Evolutionary conservation across 1,284 basidiomycete genomes (phyloP).

Genomic region (Sphagnurus paluster): DNA sequence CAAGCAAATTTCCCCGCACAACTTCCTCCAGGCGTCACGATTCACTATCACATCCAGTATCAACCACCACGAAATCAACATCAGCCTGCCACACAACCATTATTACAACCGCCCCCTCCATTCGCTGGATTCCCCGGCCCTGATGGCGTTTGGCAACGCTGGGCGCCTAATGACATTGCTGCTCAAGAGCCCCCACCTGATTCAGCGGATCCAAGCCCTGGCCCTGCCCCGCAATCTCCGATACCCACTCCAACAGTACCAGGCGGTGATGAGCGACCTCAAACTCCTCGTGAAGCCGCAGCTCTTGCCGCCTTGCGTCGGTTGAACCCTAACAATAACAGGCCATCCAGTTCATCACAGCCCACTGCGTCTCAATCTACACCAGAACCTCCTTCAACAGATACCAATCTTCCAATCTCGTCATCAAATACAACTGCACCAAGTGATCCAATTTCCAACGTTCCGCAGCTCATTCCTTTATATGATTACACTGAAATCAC

Average conservation of each 20-base stretch:
- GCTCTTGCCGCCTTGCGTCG: conserved; percentile 45
- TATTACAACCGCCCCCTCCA: conserved; percentile 42
- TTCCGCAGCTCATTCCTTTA: conserved; percentile 56
- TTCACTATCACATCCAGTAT: conserved; percentile 62
- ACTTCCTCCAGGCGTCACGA: conserved; percentile 37
- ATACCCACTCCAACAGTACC: conserved; percentile 2
- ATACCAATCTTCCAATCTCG: not conserved
- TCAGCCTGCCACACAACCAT: conserved; percentile 25
- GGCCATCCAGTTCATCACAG: conserved; percentile 8
- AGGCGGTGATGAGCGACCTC: conserved; percentile 12
- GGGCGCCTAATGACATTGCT: conserved; percentile 31
- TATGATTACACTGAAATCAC: conserved; percentile 34
- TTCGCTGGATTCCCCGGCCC: conserved; percentile 63
- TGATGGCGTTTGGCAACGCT: conserved; percentile 62
- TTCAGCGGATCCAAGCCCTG: not conserved
- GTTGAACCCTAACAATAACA: conserved; percentile 18
- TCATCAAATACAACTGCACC: not conserved
- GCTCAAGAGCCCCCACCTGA: conserved; percentile 5
- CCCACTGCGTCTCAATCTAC: conserved; percentile 10
- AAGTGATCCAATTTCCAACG: not conserved
- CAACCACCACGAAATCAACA: conserved; percentile 34
- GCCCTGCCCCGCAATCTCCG: not conserved
- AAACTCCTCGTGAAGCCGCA: conserved; percentile 42
- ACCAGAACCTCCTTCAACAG: not conserved
- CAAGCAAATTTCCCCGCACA: conserved; percentile 27